These are phyloP conservation scores for Letharia lupina DNA, from an alignment of 495 filamentous ascomycete species.

Conservation along the genomic window DNA sequence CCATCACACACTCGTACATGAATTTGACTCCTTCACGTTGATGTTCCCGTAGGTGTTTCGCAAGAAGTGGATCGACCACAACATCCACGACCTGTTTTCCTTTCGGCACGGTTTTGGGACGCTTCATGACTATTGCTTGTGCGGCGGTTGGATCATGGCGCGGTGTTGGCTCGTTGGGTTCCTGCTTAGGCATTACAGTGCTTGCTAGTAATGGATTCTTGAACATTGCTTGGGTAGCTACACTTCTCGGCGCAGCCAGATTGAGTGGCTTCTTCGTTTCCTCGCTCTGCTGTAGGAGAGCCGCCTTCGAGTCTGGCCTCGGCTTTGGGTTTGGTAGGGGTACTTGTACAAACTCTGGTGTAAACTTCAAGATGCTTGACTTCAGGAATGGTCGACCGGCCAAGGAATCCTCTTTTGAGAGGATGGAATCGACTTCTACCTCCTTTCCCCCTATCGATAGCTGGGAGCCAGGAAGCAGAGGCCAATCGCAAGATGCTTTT, in stretches of 20 bases:
- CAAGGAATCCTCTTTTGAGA: conserved; percentile 55
- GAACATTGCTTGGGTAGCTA: conserved; percentile 27
- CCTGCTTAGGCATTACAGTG: conserved; percentile 41
- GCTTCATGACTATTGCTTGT: conserved; percentile 62
- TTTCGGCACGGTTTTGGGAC: conserved; percentile 46
- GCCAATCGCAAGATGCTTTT: conserved; percentile 43
- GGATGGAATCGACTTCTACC: conserved; percentile 60
- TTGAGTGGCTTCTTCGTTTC: conserved; percentile 20
- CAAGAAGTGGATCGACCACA: conserved; percentile 67
- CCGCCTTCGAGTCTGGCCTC: conserved; percentile 16
- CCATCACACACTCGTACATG: conserved; percentile 81
- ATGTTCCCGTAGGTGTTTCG: conserved; percentile 59
- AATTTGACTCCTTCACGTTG: conserved; percentile 72
- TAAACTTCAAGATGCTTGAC: conserved; percentile 18
- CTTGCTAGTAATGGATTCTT: conserved; percentile 54
- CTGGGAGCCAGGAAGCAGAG: conserved; percentile 52
- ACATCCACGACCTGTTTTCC: conserved; percentile 70
- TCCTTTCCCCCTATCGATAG: conserved; percentile 65
- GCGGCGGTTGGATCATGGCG: conserved; percentile 57
- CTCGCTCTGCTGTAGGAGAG: conserved; percentile 15
- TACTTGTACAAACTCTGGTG: conserved; percentile 17
- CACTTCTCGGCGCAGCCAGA: conserved; percentile 26
- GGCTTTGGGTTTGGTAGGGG: not conserved
- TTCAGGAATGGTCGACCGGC: conserved; percentile 47
- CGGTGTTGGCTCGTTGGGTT: conserved; percentile 43